Percentiles rank a stretch among this genome's conserved stretches.
These are phyloP conservation scores for Aureobasidium sp. DNA, from an alignment of 2,329 filamentous ascomycete genomes.

Conservation along the genomic window DNA sequence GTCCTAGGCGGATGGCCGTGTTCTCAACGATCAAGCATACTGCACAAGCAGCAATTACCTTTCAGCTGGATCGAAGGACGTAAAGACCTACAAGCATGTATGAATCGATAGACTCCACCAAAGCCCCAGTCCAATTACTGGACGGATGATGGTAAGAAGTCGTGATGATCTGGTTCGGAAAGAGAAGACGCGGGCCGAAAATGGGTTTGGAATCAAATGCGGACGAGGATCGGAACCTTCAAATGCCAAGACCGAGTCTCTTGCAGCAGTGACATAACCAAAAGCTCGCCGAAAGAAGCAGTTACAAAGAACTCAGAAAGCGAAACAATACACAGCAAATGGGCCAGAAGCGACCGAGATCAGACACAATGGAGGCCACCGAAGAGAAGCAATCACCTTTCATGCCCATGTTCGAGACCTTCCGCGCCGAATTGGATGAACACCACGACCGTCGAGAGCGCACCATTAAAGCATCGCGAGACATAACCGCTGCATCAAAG, in stretches of 20 bases:
- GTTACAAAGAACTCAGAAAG: background rate
- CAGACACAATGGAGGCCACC: slow-evolving; percentile 18
- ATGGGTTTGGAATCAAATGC: background rate
- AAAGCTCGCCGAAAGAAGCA: slow-evolving; percentile 7
- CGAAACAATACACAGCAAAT: slow-evolving; percentile 8
- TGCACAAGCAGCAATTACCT: no score
- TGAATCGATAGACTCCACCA: background rate
- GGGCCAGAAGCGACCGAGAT: slow-evolving; percentile 19
- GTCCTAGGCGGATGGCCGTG: background rate
- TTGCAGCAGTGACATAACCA: slow-evolving; percentile 1
- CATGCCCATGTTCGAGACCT: slow-evolving; percentile 71
- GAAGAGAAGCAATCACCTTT: slow-evolving; percentile 34
- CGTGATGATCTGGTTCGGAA: no score
- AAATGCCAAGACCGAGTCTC: background rate
- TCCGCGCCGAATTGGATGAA: slow-evolving; percentile 82
- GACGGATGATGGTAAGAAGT: no score
- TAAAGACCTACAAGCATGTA: background rate
- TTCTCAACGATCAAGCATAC: background rate
- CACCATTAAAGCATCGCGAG: slow-evolving; percentile 82
- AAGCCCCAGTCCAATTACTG: background rate
- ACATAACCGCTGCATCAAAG: slow-evolving; percentile 91
- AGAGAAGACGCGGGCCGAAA: background rate
- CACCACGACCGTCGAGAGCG: slow-evolving; percentile 89
- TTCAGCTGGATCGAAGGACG: no score
- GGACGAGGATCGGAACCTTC: background rate